Base-by-base conservation (phyloP, 1,284 basidiomycete species). In the Ustilago nuda region DNA sequence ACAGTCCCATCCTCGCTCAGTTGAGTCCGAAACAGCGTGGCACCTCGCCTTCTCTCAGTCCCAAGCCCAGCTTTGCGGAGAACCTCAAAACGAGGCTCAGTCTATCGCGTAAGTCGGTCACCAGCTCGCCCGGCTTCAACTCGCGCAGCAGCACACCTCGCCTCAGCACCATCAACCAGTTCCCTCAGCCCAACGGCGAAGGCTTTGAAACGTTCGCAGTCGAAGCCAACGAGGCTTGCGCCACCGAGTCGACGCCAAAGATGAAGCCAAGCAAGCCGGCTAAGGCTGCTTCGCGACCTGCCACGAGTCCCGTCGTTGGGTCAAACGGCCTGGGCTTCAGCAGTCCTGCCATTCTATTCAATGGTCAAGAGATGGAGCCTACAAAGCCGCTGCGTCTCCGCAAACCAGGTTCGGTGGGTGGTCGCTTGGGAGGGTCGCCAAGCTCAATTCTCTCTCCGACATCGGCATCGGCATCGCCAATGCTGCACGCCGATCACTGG, bases 321-420 rank as follows among this genome's bases (percentile, higher is more conserved):
- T 32, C 53, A 15, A 64, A 64, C 6, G 64, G 63, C 17, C 51
- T 60, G 7, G 66, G 66, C 39, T 62, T 69, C 59, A 66, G 51
- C 61, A 63, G 71, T 48, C 73, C 73, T 4, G 60, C 67, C n/a
- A 76, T 76, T 58, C 55, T 71, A 3, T 76, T 76, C 68, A 76
- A 76, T 46, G 73, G 73, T 17, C 61, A 68, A 46, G 53, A 63
- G 56, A 56, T 71, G 11, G 68, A 76, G 57, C 73, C 73, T 7
- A 71, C 68, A 32, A 66, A 56, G 50, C 73, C 73, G 15, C 51
- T 76, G 48, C 67, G 67, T 19, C 61, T 76, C 61, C 48, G 62
- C 15, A 76, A 76, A 51, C 68, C 68, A 11, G 37, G 55, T 27
- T 63, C 67, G 4, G 73, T 66, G 4, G 69, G 54, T 30, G 73